phyloP scores from a whole-genome alignment of 441 rosid species.

The Iberis amara region DNA sequence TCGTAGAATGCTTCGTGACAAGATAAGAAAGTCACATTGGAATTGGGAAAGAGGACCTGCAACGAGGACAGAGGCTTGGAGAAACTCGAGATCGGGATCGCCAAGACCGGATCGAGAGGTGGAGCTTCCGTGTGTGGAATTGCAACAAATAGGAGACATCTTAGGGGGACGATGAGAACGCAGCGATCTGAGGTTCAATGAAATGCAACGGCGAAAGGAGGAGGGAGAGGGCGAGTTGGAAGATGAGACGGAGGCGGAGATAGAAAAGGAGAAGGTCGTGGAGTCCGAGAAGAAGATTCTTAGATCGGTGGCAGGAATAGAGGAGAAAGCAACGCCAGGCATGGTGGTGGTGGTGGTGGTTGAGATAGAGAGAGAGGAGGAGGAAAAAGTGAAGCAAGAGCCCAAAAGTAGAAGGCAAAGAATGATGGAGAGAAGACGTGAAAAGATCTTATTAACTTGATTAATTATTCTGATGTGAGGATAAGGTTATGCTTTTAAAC shows the following conservation, averaged over 20 bases:
- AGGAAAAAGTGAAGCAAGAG: conserved; percentile 19
- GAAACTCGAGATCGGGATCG: conserved; percentile 47
- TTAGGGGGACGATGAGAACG: conserved; percentile 29
- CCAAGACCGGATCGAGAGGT: conserved; percentile 37
- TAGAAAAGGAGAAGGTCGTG: conserved; percentile 12
- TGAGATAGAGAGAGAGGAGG: background rate
- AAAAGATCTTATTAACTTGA: no score
- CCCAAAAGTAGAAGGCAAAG: conserved; percentile 21
- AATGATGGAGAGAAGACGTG: conserved; percentile 23
- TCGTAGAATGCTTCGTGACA: no score
- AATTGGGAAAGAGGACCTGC: conserved; percentile 40
- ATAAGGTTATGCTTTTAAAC: conserved; percentile 25
- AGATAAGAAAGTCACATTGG: conserved; percentile 1
- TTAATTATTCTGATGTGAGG: conserved; percentile 8
- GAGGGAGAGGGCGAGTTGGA: conserved; percentile 23
- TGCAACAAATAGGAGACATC: conserved; percentile 36
- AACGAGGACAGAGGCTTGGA: conserved; percentile 69
- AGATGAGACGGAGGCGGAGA: conserved; percentile 23
- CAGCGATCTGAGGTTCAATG: conserved; percentile 26
- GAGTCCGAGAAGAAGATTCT: conserved; percentile 18
- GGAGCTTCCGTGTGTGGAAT: conserved; percentile 39
- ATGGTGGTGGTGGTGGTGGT: conserved; percentile 20
- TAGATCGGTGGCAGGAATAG: conserved; percentile 22
- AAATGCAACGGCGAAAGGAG: conserved; percentile 29
- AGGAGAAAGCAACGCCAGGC: conserved; percentile 28